Evolutionary conservation across 106 monocot genomes (phyloP).

Genomic region (Posidonia australis): DNA sequence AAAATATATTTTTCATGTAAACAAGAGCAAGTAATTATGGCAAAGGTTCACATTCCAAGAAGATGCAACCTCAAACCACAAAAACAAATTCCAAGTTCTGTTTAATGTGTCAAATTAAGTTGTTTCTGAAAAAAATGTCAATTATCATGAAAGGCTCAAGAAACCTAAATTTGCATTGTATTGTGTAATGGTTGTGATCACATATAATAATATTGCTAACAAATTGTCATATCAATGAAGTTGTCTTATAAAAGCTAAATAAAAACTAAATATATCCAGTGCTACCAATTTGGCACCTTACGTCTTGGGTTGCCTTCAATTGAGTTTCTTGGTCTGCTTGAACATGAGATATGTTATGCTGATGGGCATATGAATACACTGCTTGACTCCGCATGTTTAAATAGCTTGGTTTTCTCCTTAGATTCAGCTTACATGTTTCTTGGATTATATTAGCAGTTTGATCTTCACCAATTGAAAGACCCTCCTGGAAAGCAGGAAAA

Average conservation of each 20-base stretch:
- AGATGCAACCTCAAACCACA: not conserved
- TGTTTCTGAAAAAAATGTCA: not conserved
- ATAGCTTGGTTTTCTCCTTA: constrained; percentile 44
- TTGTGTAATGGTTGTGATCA: not conserved
- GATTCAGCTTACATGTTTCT: constrained; percentile 58
- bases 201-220: not conserved
- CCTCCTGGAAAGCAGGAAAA: constrained; percentile 37
- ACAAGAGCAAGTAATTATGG: no score
- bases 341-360: constrained; percentile 10
- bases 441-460: constrained; percentile 38
- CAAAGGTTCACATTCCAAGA: no score
- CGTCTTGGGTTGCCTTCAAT: constrained; percentile 68
- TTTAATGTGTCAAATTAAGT: not conserved
- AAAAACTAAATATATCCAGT: constrained; percentile 10
- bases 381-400: constrained; percentile 15
- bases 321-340: constrained; percentile 39
- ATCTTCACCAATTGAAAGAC: constrained; percentile 57
- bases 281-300: constrained; percentile 60
- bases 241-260: no score
- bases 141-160: not conserved
- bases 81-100: not conserved
- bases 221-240: not conserved
- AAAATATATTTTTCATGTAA: no score
- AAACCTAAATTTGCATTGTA: not conserved
- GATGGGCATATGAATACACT: constrained; percentile 10